Evolutionary conservation across 352 stramenopile genomes (phyloP), one percentile per base, ranked within the genome.

Genomic region (Pythium apleroticum): DNA sequence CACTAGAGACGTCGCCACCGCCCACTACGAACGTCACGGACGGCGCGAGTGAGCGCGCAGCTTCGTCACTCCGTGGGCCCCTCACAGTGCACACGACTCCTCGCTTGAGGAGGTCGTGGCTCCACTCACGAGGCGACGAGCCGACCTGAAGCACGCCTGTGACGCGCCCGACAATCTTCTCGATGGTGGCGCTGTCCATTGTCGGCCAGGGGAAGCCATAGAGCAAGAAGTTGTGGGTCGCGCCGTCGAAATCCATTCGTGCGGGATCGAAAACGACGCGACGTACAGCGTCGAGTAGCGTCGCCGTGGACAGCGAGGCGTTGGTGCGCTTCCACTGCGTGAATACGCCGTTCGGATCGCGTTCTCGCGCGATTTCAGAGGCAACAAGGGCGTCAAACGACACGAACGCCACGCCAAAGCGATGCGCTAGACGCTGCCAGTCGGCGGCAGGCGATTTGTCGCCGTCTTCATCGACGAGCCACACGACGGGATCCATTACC

Each of bases 161-260:
- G 17, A 73, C 20, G 20, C 19, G 33, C 9, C 68, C 72, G 15
- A 89, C 60, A 19, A 10, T 22, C 30, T 63, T 33, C 27, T 85
- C 76, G n/a, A 87, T 57, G 20, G 71, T 69, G 1, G 27, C 49
- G 37, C 63, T 52, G 27, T 64, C 57, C 0, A 80, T 59, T 4
- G 75, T 24, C 3, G 43, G 52, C 72, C 74, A 80, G 19, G 76
- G 74, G 17, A 89, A 89, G 0, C 70, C 77, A 6, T 70, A 24
- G 11, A 89, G n/a, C 20, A 89, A 24, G 48, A 84, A 78, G 25
- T 77, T 77, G 37, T 83, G 76, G 0, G 50, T 43, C 24, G 60
- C 50, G 7, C 24, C 25, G 37, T 41, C 31, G 1, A 69, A 46
- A 12, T 33, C 33, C 8, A 69, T 35, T 2, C 39, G 52, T 17